Evolutionary conservation across 805 yeast genomes (phyloP).

Genomic region (Saccharomycopsis oosterbeekiorum): DNA sequence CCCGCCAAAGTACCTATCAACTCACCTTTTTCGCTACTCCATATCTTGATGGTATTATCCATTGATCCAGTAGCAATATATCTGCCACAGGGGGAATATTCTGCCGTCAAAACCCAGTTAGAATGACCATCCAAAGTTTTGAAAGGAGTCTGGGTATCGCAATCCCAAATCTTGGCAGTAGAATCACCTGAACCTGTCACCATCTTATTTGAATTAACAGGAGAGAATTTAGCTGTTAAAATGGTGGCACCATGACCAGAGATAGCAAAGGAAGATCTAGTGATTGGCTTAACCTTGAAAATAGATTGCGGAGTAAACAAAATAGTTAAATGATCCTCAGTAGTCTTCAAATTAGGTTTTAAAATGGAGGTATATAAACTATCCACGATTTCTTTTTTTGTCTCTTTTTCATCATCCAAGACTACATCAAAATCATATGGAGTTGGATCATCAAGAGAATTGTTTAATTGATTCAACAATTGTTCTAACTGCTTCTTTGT

Average conservation of each 20-base stretch:
- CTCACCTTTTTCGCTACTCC: conserved; percentile 70
- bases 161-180: conserved; percentile 95
- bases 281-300: conserved; percentile 84
- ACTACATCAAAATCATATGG: conserved; percentile 80
- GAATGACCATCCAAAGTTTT: conserved; percentile 73
- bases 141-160: conserved; percentile 86
- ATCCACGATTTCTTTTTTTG: conserved; percentile 54
- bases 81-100: conserved; percentile 88
- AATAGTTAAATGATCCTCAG: conserved; percentile 87
- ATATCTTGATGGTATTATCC: conserved; percentile 82
- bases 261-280: conserved; percentile 84
- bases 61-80: conserved; percentile 91
- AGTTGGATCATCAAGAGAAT: conserved; percentile 67
- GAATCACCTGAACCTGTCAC: conserved; percentile 95
- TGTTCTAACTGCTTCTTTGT: conserved; percentile 82
- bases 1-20: conserved; percentile 35
- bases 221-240: conserved; percentile 87
- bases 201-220: conserved; percentile 73
- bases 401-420: conserved; percentile 30
- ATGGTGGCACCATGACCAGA: conserved; percentile 95
- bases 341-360: conserved; percentile 76
- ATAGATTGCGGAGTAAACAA: conserved; percentile 93
- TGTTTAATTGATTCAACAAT: conserved; percentile 69
- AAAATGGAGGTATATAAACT: conserved; percentile 72
- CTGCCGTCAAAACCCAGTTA: conserved; percentile 88